Base-by-base conservation (phyloP, 2,329 filamentous ascomycete genomes). In the Botrytis cinerea region DNA sequence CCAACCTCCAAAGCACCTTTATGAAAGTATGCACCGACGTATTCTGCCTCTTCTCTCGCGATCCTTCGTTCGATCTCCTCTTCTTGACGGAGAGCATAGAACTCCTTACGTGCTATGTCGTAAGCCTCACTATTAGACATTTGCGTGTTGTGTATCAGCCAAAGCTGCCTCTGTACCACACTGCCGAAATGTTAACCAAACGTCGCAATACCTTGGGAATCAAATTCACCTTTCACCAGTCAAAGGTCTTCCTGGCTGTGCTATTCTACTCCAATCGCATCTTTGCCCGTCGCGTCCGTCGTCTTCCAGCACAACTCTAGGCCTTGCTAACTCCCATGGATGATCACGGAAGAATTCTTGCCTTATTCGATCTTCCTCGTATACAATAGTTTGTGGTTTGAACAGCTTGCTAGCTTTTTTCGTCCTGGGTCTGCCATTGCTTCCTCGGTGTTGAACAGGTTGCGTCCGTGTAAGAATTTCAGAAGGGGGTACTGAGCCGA, bases 251-350 rank as follows among this genome's bases (percentile, higher is more conserved):
- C 91, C 92, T 9, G 86, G 87, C 84, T 98, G 96, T 78, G 87
- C 85, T 78, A 97, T 38, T 78, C 83, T 90, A 78, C 91, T 92
- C 95, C 95, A 98, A 82, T 98, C 90, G 79, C 90, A 90, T 72
- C 84, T 86, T 81, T 91, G 89, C 70, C 89, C 86, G 80, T 99
- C 95, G 81, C 92, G 92, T 71, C 96, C 96, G 79, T 95, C 92
- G 78, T 90, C 86, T 84, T 99, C 96, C 16, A 98, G 84, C 64
- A 99, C 86, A 74, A 97, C 87, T 78, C 93, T 88, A 72, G 96
- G 96, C 75, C 95, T 88, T 28, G 96, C 96, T 80, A 99, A 85
- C 84, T 99, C 96, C 96, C 96, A 99, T 8, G 96, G 96, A 82
- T 99, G 96, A 82, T 99, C 95, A 80, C 87, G 90, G 85, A 93